These are phyloP conservation scores for Cryptosporidium canis DNA, from an alignment of 169 alveolate species.

Conservation along the genomic window DNA sequence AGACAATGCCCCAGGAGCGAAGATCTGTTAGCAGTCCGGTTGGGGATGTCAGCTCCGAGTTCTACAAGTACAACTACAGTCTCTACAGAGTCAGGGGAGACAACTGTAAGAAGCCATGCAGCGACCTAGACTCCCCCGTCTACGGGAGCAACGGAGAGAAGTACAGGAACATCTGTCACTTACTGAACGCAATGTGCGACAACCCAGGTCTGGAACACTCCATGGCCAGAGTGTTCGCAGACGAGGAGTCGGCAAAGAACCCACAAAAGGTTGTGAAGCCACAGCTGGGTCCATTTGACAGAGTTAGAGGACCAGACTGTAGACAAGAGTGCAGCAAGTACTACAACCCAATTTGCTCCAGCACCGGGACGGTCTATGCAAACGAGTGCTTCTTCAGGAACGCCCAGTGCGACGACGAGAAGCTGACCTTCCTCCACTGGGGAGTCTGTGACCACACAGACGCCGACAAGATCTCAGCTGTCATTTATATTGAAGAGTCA, in stretches of 20 bases:
- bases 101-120: conserved; percentile 20
- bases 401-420: conserved; percentile 43
- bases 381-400: conserved; percentile 38
- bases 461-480: conserved; percentile 12
- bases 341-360: conserved; percentile 43
- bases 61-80: neutral
- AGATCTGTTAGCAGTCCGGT: neutral
- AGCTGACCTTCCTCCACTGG: conserved; percentile 18
- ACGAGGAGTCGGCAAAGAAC: neutral
- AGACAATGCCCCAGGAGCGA: neutral
- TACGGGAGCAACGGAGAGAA: conserved; percentile 54
- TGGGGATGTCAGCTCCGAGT: conserved; percentile 18
- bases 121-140: conserved; percentile 20
- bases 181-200: conserved; percentile 63
- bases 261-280: neutral
- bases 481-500: conserved; percentile 6
- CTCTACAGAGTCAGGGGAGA: conserved; percentile 35
- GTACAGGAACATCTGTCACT: conserved; percentile 36
- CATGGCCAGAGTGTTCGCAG: conserved; percentile 16
- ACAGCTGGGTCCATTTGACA: conserved; percentile 45
- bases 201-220: conserved; percentile 3
- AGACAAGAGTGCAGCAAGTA: conserved; percentile 5
- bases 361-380: conserved; percentile 17
- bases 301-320: conserved; percentile 44
- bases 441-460: conserved; percentile 9